These are phyloP conservation scores for Pseudofabraea citricarpa DNA, from an alignment of 2,329 filamentous ascomycete species.

Conservation along the genomic window DNA sequence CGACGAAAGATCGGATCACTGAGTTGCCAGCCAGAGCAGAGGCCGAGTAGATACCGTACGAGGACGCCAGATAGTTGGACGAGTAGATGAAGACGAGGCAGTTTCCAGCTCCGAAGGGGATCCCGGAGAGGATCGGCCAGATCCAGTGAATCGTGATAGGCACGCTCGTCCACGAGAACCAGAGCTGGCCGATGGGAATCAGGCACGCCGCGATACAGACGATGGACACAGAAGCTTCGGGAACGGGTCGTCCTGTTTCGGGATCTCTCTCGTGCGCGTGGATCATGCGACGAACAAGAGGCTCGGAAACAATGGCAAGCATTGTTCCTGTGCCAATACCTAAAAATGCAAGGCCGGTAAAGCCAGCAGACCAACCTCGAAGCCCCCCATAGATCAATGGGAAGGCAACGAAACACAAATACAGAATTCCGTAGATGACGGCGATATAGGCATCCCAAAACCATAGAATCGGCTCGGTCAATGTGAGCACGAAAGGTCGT, in stretches of 20 bases:
- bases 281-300: constrained; percentile 72
- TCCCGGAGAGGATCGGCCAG: constrained; percentile 70
- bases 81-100: constrained; percentile 77
- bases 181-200: constrained; percentile 73
- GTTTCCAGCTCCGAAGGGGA: constrained; percentile 76
- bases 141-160: constrained; percentile 76
- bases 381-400: constrained; percentile 72
- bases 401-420: constrained; percentile 87
- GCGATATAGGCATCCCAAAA: constrained; percentile 67
- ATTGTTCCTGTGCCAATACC: constrained; percentile 64
- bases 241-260: constrained; percentile 64
- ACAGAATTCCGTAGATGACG: constrained; percentile 80
- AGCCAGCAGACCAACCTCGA: constrained; percentile 71
- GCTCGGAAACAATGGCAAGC: constrained; percentile 58
- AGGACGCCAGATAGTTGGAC: constrained; percentile 72
- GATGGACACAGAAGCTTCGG: constrained; percentile 76
- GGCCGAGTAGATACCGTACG: constrained; percentile 78
- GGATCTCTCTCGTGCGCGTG: constrained; percentile 71
- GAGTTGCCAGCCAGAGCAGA: constrained; percentile 77
- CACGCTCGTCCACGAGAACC: constrained; percentile 84
- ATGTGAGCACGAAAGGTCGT: constrained; percentile 71
- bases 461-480: constrained; percentile 77
- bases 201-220: constrained; percentile 74
- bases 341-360: constrained; percentile 72
- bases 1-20: constrained; percentile 66